Evolutionary conservation across 2,329 filamentous ascomycete species (phyloP), one percentile per base, ranked within the genome.

Genomic region (Colletotrichum siamense): DNA sequence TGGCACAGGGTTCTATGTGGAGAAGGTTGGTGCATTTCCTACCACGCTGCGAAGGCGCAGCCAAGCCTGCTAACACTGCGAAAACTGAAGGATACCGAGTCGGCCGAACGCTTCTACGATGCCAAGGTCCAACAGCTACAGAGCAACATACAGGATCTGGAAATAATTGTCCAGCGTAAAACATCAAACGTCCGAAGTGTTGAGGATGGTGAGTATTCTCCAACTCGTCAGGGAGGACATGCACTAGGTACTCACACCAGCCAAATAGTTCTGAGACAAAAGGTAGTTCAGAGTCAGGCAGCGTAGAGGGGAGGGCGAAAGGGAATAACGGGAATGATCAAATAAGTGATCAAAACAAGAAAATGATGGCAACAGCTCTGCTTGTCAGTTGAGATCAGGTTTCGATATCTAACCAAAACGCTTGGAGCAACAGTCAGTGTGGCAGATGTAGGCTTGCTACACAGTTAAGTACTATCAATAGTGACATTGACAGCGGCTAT

Each of bases 1-100:
- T 24, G 96, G 96, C 24, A 99, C 96, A 1, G 96, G 96, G 0
- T 99, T 98, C 84, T 96, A 96, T 82, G 93, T 99, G 69, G 96
- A 99, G 86, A 99, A 99, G 92, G 94, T 94, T 70, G 44, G 44
- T 28, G 78, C 10, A n/a, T 28, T 32, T 79, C 73, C 82, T 71
- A 28, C 15, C 8, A 26, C 28, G 65, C 55, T 26, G 28, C 26
- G 61, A 16, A 44, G 32, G n/a, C 24, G 49, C 32, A 49, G 13
- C 18, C 61, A 62, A 30, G 30, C 24, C 30, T 36, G 28, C 70
- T 66, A 10, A 67, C 32, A 57, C 16, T 66, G 8, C 8, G 34
- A 34, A 22, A 22, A 13, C 13, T 44, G 18, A 62, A 78, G 77
- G 69, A 78, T 69, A 83, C 88, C 59, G 88, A 89, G 80, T 89